Evolutionary conservation across 2,329 filamentous ascomycete species (phyloP), one percentile per base, ranked within the genome.

Genomic region (Gnomoniopsis smithogilvyi): DNA sequence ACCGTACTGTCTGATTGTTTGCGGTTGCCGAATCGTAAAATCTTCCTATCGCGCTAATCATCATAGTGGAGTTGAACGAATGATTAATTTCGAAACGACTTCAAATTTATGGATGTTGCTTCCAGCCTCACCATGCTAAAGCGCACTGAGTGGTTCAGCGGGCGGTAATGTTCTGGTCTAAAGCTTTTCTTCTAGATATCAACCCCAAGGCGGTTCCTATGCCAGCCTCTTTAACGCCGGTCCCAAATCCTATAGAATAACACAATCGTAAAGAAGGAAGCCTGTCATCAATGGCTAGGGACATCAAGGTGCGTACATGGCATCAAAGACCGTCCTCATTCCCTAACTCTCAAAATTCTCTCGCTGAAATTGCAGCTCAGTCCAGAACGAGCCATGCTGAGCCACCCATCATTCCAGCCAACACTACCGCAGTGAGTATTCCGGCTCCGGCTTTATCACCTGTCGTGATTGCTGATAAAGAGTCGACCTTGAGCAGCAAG

Each of bases 371-470:
- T 41, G 6, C 38, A 41, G 38, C 38, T 51, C 53, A 56, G 45
- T 73, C 71, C 10, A 70, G 47, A 59, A 76, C 78, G 78, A 83
- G 82, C 80, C 80, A 83, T 33, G 74, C 70, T 68, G 80, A 82
- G 4, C 75, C 75, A 17, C 74, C 74, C 2, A 78, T 54, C 1
- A 73, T 72, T 19, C 73, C 69, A 0, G 73, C 71, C 22, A 80
- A 65, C 3, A 81, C 63, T 2, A 81, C 8, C 34, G 77, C 69
- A 0, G 80, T 83, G 46, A 82, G 14, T 55, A 83, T 76, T 1
- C 75, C 76, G 1, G 80, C 80, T 15, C 80, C 80, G 0, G 77
- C 79, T 58, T 68, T 74, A 60, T 82, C 80, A 11, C 70, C 76
- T 3, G 67, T 70, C 1, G 78, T 79, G 10, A 80, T 71, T 15